These are phyloP conservation scores for Plasmodium fragile DNA, from an alignment of 169 alveolate genomes.

Conservation along the genomic window DNA sequence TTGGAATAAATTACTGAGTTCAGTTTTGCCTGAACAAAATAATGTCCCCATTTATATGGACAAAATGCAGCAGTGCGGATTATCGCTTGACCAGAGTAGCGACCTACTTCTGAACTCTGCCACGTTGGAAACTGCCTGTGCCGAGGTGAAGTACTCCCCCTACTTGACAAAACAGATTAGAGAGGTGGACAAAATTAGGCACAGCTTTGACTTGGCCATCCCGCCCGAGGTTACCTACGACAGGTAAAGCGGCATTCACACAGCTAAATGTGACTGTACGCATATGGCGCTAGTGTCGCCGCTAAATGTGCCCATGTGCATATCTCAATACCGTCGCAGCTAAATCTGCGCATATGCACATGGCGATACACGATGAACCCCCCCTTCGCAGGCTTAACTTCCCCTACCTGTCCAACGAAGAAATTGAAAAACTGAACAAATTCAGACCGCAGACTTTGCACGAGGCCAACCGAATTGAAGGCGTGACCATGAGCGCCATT, in stretches of 20 bases:
- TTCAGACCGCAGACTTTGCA: slow-evolving; percentile 81
- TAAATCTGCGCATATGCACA: background rate
- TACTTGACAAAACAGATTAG: slow-evolving; percentile 77
- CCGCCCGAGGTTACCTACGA: slow-evolving; percentile 78
- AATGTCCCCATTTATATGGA: slow-evolving; percentile 8
- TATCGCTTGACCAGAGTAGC: background rate
- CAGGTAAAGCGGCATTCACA: slow-evolving; percentile 63
- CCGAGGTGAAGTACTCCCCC: slow-evolving; percentile 81
- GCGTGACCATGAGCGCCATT: slow-evolving; percentile 80
- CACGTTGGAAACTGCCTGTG: slow-evolving; percentile 78
- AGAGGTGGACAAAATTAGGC: slow-evolving; percentile 77
- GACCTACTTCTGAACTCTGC: slow-evolving; percentile 32
- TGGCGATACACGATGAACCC: background rate
- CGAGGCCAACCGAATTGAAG: slow-evolving; percentile 84
- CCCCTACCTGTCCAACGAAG: slow-evolving; percentile 84
- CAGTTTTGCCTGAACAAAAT: slow-evolving; percentile 1
- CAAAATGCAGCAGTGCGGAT: background rate
- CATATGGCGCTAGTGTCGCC: background rate
- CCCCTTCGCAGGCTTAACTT: slow-evolving; percentile 20
- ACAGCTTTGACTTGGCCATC: slow-evolving; percentile 75
- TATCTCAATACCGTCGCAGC: background rate
- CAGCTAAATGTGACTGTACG: background rate
- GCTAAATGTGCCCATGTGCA: background rate
- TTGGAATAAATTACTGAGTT: background rate
- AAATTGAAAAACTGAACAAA: slow-evolving; percentile 82